These are phyloP conservation scores for Heliosperma pusillum DNA, from an alignment of 148 eudicot species.

Conservation along the genomic window DNA sequence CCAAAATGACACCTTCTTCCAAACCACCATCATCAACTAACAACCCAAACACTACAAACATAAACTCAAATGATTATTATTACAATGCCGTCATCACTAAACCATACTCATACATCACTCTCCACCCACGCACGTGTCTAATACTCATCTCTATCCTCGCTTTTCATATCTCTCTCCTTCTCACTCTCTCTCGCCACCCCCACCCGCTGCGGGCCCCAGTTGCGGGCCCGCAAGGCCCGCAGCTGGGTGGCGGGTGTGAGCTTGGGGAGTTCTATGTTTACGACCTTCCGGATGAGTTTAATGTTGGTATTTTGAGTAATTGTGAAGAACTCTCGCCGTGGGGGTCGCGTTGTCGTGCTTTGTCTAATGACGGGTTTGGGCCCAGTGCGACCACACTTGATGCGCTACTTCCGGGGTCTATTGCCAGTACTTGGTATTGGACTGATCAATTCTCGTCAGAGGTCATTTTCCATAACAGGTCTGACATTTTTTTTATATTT, in stretches of 20 bases:
- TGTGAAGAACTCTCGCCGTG: constrained; percentile 57
- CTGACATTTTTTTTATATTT: too few relatives aligned
- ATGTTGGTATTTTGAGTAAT: constrained; percentile 44
- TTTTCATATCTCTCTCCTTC: constrained; percentile 44
- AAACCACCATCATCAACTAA: background rate
- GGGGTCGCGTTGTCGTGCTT: constrained; percentile 50
- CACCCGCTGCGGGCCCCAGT: too few relatives aligned
- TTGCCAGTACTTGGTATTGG: constrained; percentile 50
- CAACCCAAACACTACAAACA: too few relatives aligned
- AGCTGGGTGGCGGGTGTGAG: constrained; percentile 30
- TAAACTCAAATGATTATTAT: too few relatives aligned
- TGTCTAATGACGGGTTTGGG: constrained; percentile 66
- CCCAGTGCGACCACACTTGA: constrained; percentile 27
- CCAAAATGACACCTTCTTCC: background rate
- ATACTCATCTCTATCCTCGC: constrained; percentile 47
- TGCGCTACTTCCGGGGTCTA: constrained; percentile 33
- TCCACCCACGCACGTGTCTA: constrained; percentile 57
- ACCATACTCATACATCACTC: background rate
- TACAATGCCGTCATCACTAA: too few relatives aligned
- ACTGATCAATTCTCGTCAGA: constrained; percentile 75
- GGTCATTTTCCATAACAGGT: constrained; percentile 49
- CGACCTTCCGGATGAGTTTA: constrained; percentile 57
- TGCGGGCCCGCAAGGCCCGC: too few relatives aligned
- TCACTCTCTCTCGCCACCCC: constrained; percentile 21
- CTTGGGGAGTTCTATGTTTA: constrained; percentile 59